Evolutionary conservation across 139 green algal species (phyloP), one percentile per base, ranked within the genome.

Genomic region (Zygnema cylindricum): DNA sequence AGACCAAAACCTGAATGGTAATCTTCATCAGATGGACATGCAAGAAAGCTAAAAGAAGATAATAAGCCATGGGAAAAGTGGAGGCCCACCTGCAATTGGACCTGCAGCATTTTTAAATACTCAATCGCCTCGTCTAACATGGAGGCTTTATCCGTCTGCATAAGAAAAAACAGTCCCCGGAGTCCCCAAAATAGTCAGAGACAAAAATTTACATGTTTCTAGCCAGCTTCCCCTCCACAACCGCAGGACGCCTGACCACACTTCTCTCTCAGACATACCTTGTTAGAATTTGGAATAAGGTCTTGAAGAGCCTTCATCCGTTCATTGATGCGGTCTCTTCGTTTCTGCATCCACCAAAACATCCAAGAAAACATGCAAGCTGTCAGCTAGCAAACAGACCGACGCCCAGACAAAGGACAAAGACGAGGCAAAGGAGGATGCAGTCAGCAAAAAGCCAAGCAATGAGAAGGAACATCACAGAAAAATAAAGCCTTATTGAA

Each of bases 231-330:
- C n/a, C n/a, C n/a, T n/a, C n/a, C n/a, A n/a, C n/a, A n/a, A n/a
- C n/a, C n/a, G n/a, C n/a, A n/a, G n/a, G n/a, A n/a, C n/a, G n/a
- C n/a, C n/a, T n/a, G n/a, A n/a, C n/a, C n/a, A n/a, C n/a, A n/a
- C n/a, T n/a, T n/a, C n/a, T n/a, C n/a, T n/a, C n/a, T n/a, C n/a
- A 63, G 76, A 33, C 76, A 32, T 87, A 87, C 81, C 81, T 91
- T 91, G 82, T 91, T 91, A n/a, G 86, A 91, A 33, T 91, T 91
- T 0, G 86, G 86, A 76, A 91, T 91, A 2, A 91, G 81, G 38
- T 91, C 86, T 49, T 91, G 86, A 81, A 91, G 82, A 25, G 82
- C 57, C 41, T 83, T 89, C 86, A 91, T 91, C 11, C 81, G 33
- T n/a, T 91, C 86, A 39, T 91, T 91, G n/a, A 91, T 91, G 1